Conservation (phyloP, 2,329 filamentous ascomycete species). For the Neurospora sp. region DNA sequence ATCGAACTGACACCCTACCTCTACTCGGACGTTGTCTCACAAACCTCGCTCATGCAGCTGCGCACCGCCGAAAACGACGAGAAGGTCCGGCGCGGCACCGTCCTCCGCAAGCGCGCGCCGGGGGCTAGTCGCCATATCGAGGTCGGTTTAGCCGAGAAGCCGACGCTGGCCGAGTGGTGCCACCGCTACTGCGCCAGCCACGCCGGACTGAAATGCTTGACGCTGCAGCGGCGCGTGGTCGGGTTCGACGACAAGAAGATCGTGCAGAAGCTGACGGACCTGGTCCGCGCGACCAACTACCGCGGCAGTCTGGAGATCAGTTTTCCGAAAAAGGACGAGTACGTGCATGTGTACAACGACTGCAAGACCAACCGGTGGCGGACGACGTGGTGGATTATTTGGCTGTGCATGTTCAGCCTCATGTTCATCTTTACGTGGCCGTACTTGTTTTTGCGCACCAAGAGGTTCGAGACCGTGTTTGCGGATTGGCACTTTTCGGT, state of each 20-base stretch:
- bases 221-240: slow-evolving; percentile 39
- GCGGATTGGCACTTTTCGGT: slow-evolving; percentile 51
- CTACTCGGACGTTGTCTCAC: slow-evolving; percentile 33
- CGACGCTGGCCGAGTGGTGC: slow-evolving; percentile 51
- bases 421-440: slow-evolving; percentile 65
- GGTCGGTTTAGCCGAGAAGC: slow-evolving; percentile 28
- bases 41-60: slow-evolving; percentile 33
- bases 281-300: slow-evolving; percentile 59
- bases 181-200: slow-evolving; percentile 53
- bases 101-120: slow-evolving; percentile 42
- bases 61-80: slow-evolving; percentile 47
- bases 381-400: slow-evolving; percentile 50
- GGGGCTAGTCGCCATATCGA: slow-evolving; percentile 36
- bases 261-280: slow-evolving; percentile 38
- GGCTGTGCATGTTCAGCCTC: slow-evolving; percentile 57
- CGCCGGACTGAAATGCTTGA: slow-evolving; percentile 47
- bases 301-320: slow-evolving; percentile 48
- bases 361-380: slow-evolving; percentile 56
- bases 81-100: slow-evolving; percentile 55
- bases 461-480: slow-evolving; percentile 53
- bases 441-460: slow-evolving; percentile 56
- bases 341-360: slow-evolving; percentile 54
- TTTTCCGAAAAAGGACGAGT: slow-evolving; percentile 48
- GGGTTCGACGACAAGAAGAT: slow-evolving; percentile 53
- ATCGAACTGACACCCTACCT: slow-evolving; percentile 52